Evolutionary conservation across 495 filamentous ascomycete genomes (phyloP).

Genomic region (Margaritispora aquatica): DNA sequence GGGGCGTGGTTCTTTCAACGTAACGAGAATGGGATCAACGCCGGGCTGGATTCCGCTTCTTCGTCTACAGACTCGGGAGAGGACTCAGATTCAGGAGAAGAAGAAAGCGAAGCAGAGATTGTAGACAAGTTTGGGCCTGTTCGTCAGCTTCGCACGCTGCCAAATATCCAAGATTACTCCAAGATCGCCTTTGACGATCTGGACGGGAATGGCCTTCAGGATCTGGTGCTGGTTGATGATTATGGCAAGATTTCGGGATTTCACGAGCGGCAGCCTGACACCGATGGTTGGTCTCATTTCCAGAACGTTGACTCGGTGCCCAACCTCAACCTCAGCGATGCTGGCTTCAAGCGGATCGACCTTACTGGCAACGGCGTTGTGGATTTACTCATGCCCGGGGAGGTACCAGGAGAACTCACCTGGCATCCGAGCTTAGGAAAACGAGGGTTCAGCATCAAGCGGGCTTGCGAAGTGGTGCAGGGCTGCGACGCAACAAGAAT

Average conservation of each 20-base stretch:
- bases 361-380: constrained; percentile 26
- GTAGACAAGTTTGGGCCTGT: background rate
- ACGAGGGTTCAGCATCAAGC: background rate
- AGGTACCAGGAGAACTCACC: background rate
- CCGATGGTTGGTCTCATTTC: background rate
- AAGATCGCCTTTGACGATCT: background rate
- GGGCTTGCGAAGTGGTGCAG: background rate
- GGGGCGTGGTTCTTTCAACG: background rate
- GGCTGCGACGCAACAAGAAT: too few relatives aligned
- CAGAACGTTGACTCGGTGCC: background rate
- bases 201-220: background rate
- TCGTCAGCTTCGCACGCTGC: background rate
- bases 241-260: background rate
- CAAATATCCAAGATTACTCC: background rate
- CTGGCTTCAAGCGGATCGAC: constrained; percentile 18
- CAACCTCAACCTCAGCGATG: background rate
- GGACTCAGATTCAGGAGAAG: background rate
- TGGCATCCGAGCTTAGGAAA: constrained; percentile 19
- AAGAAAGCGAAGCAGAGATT: background rate
- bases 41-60: too few relatives aligned
- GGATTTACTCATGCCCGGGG: constrained; percentile 21
- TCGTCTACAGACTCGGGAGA: background rate
- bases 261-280: background rate
- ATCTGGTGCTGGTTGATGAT: background rate
- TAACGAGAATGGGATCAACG: background rate